A percentile compares a stretch with the other conserved stretches of the same genome.
These are phyloP conservation scores for Claviceps citrina DNA, from an alignment of 2,329 filamentous ascomycete species.

Conservation along the genomic window DNA sequence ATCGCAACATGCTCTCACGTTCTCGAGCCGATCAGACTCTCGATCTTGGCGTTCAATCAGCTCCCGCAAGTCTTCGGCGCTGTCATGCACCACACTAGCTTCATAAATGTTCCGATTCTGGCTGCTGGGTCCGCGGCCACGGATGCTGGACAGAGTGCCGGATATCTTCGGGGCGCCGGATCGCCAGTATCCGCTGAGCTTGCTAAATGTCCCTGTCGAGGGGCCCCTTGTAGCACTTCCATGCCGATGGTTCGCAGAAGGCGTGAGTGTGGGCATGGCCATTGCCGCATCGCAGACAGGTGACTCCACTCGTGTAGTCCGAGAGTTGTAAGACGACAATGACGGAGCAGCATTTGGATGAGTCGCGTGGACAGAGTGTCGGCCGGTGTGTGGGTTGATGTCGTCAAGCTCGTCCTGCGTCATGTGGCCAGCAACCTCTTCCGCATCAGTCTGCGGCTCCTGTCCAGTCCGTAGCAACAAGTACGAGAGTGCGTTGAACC, in stretches of 20 bases:
- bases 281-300: slow-evolving; percentile 36
- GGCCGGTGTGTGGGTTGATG: slow-evolving; percentile 56
- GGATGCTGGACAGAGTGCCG: slow-evolving; percentile 37
- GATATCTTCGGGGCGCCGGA: slow-evolving; percentile 26
- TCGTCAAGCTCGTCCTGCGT: slow-evolving; percentile 54
- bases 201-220: slow-evolving; percentile 35
- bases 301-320: slow-evolving; percentile 50
- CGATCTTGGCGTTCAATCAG: slow-evolving; percentile 66
- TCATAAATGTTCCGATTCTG: slow-evolving; percentile 39
- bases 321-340: slow-evolving; percentile 66
- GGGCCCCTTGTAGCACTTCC: slow-evolving; percentile 14
- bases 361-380: slow-evolving; percentile 19
- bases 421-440: slow-evolving; percentile 42
- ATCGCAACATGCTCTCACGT: slow-evolving; percentile 94
- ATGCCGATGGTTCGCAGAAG: slow-evolving; percentile 27
- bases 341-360: slow-evolving; percentile 45
- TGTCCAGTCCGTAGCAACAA: slow-evolving; percentile 62
- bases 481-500: slow-evolving; percentile 95
- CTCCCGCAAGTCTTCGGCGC: slow-evolving; percentile 66
- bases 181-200: slow-evolving; percentile 46
- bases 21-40: slow-evolving; percentile 70
- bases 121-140: slow-evolving; percentile 33
- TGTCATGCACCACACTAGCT: slow-evolving; percentile 52
- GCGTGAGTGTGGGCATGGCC: slow-evolving; percentile 41
- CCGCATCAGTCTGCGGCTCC: slow-evolving; percentile 45